Base-by-base conservation (phyloP, 2,329 filamentous ascomycete genomes). In the Thelonectria olida region DNA sequence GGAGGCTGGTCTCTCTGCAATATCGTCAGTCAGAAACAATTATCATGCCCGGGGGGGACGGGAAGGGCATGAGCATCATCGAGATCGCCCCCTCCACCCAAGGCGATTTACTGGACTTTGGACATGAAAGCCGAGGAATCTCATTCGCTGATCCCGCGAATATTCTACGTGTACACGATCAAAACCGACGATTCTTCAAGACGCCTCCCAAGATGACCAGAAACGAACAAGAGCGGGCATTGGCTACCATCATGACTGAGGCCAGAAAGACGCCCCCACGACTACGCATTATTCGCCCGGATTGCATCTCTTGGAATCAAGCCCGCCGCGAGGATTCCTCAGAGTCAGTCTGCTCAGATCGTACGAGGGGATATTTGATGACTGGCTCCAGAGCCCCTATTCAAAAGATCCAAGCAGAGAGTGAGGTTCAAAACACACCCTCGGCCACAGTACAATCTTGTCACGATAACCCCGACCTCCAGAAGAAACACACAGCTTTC, bases 401-500 rank as follows among this genome's bases (percentile, higher is more conserved):
- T 34, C 23, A 15, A 10, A 22, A n/a, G 2, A 34, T 12, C 20
- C 39, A 38, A 45, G 22, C 10, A 22, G 13, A 5, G 13, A 58
- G 22, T n/a, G 17, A 27, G 50, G 15, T 15, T 12, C 45, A 23
- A 10, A 36, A 27, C 2, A 28, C 10, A 12, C 34, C 28, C 28
- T 8, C 12, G 1, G 22, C 31, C 7, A 27, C 28, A 25, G 9
- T 17, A 15, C 10, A 41, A 3, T 17, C 42, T 9, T 9, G 15
- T 44, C 38, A 23, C 12, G 42, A 58, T 36, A 42, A 39, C n/a
- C 31, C 42, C 19, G 65, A 63, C 13, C 44, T 56, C 9, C 44
- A 61, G 17, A 54, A 54, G n/a, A 65, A 64, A 42, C 61, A 71
- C 15, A 56, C 42, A 3, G 74, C 67, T 6, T 77, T 76, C 39